phyloP scores from a whole-genome alignment of 2,329 filamentous ascomycete species.

The Curvularia hawaiiensis region DNA sequence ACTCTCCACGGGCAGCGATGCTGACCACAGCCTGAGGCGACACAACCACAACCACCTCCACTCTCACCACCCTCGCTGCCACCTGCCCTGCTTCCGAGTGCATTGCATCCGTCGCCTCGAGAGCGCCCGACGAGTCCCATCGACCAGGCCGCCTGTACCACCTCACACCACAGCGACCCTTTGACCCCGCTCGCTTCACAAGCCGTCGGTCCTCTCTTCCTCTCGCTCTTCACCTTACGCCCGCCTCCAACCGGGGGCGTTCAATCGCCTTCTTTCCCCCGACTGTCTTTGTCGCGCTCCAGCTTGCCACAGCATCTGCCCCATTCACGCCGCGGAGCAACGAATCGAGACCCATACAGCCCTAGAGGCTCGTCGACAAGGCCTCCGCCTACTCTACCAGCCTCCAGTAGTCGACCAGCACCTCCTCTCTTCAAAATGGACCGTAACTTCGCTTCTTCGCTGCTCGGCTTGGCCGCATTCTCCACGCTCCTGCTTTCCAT shows the following conservation, averaged over 20 bases:
- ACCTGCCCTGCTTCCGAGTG: not conserved
- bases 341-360: not conserved
- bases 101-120: not conserved
- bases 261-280: slow-evolving; percentile 29
- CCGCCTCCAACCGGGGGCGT: slow-evolving; percentile 26
- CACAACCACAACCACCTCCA: slow-evolving; percentile 13
- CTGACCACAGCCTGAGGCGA: slow-evolving; percentile 28
- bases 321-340: slow-evolving; percentile 9
- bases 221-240: slow-evolving; percentile 8
- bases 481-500: slow-evolving; percentile 25
- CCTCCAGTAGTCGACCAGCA: slow-evolving; percentile 8
- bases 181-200: slow-evolving; percentile 5
- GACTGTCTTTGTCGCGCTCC: slow-evolving; percentile 12
- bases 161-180: slow-evolving; percentile 16
- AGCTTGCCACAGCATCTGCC: slow-evolving; percentile 9
- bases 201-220: not conserved
- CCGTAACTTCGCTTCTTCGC: slow-evolving; percentile 10
- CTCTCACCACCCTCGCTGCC: not conserved
- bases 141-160: slow-evolving; percentile 13
- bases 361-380: not conserved
- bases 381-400: slow-evolving; percentile 2
- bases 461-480: slow-evolving; percentile 26
- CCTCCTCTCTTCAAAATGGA: slow-evolving; percentile 21
- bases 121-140: slow-evolving; percentile 5
- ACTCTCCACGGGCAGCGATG: slow-evolving; percentile 23